Conservation (phyloP, 805 yeast species). For the Candida insectorum region DNA sequence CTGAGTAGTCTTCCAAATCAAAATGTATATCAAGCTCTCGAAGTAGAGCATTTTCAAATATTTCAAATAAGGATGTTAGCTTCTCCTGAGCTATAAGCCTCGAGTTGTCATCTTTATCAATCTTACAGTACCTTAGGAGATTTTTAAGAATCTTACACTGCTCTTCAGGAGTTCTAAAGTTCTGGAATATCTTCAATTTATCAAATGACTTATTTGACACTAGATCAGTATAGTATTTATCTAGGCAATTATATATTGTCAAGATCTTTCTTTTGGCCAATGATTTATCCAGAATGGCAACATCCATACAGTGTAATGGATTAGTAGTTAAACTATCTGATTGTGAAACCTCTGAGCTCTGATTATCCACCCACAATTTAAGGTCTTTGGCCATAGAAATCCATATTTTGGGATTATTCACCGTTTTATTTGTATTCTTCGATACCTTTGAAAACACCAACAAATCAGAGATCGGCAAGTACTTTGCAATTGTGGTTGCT, state of each 20-base stretch:
- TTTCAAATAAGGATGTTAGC: constrained; percentile 55
- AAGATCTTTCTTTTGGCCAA: constrained; percentile 39
- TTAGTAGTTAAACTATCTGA: constrained; percentile 3
- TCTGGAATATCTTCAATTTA: constrained; percentile 44
- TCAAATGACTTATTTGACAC: constrained; percentile 37
- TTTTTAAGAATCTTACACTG: constrained; percentile 46
- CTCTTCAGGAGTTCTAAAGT: constrained; percentile 47
- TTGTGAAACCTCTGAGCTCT: neutral
- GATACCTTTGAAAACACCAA: constrained; percentile 36
- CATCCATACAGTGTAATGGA: constrained; percentile 36
- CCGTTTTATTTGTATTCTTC: constrained; percentile 34
- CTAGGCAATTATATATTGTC: constrained; percentile 35
- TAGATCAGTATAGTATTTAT: constrained; percentile 46
- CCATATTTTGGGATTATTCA: constrained; percentile 40
- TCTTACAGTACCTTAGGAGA: constrained; percentile 35
- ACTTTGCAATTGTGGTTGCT: constrained; percentile 30
- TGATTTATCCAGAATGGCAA: constrained; percentile 19
- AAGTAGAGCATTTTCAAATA: constrained; percentile 69
- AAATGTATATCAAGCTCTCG: constrained; percentile 63
- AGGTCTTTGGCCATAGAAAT: constrained; percentile 28
- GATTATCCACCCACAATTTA: constrained; percentile 32
- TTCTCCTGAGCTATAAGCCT: constrained; percentile 34
- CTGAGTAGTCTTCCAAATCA: constrained; percentile 42
- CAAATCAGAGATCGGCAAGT: constrained; percentile 37
- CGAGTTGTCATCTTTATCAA: constrained; percentile 28